Base-by-base conservation (phyloP, 805 yeast species). In the Suhomyces prunicola region DNA sequence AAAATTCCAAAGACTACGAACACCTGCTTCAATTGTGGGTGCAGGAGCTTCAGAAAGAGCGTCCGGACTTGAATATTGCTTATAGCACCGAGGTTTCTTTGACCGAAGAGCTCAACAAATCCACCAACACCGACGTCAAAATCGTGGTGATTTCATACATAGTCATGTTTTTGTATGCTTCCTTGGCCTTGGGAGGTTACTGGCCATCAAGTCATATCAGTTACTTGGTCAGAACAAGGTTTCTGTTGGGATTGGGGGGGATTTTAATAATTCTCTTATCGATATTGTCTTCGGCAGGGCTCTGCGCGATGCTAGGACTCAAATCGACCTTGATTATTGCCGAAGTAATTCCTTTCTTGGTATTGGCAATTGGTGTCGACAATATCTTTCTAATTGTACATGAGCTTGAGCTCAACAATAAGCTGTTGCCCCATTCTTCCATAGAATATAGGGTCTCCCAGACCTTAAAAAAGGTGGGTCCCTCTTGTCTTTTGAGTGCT, bases 361-460 rank as follows among this genome's bases (percentile, higher is more conserved):
- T 93, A 12, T 76, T 93, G 53, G 99, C 99, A 0, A 86, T 93
- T 52, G 99, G 99, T n/a, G 90, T 93, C 26, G 99, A 93, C 70
- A 93, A 93, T 66, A 88, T 93, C 24, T 94, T 92, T 64, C 73
- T 93, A 58, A 82, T 93, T 19, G 86, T 90, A 0, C 92, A 92
- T 65, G 96, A 91, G 62, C 74, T 89, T 47, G 81, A 84, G 44
- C 70, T 77, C 17, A 79, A 85, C 27, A 80, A 80, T 46, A 77
- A 71, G 10, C 58, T 77, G 2, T 66, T 71, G 46, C 80, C 83
- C 1, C 54, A 54, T 2, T 46, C 53, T 40, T 61, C 81, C 0
- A 68, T 86, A 0, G 83, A 85, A 41, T 77, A 80, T 46, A 77
- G 90, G 51, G 76, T 92, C 2, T 74, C 90, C 0, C 70, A 76